These are phyloP conservation scores for Penicillium cinerascens DNA, from an alignment of 495 filamentous ascomycete genomes.

Conservation along the genomic window DNA sequence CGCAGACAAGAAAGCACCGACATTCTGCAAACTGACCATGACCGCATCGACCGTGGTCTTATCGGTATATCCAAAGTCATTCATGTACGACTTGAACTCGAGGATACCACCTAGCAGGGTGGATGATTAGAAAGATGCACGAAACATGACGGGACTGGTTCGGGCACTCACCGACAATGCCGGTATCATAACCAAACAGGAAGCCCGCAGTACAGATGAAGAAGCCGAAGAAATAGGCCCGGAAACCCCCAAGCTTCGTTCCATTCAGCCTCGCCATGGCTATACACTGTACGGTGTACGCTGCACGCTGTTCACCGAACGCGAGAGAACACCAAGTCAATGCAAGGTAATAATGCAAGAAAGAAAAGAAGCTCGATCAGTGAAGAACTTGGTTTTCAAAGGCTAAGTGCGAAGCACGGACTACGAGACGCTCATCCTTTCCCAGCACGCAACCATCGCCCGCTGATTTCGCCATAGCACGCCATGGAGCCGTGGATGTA, in stretches of 20 bases:
- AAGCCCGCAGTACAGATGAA: conserved; percentile 27
- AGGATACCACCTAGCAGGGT: conserved; percentile 20
- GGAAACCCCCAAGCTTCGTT: conserved; percentile 23
- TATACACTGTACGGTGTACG: not conserved
- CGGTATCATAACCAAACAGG: conserved; percentile 30
- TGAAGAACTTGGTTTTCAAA: not conserved
- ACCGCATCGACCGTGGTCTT: conserved; percentile 26
- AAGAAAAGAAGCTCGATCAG: conserved; percentile 3
- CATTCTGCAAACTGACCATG: conserved; percentile 30
- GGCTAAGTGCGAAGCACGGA: not conserved
- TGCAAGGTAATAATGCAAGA: not conserved
- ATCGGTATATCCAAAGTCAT: conserved; percentile 26
- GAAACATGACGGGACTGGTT: not conserved
- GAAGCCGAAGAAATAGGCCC: conserved; percentile 28
- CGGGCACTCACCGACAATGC: conserved; percentile 22
- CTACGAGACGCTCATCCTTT: not conserved
- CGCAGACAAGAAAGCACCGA: conserved; percentile 32
- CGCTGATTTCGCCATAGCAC: conserved; percentile 28
- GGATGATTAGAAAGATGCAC: not conserved
- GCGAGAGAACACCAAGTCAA: not conserved
- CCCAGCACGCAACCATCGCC: conserved; percentile 22
- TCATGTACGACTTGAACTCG: conserved; percentile 18
- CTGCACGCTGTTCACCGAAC: not conserved
- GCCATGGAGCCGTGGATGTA: conserved; percentile 18
- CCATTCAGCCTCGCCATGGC: conserved; percentile 20